phyloP scores from a whole-genome alignment of 495 filamentous ascomycete genomes.

The Penicillium turbatum region DNA sequence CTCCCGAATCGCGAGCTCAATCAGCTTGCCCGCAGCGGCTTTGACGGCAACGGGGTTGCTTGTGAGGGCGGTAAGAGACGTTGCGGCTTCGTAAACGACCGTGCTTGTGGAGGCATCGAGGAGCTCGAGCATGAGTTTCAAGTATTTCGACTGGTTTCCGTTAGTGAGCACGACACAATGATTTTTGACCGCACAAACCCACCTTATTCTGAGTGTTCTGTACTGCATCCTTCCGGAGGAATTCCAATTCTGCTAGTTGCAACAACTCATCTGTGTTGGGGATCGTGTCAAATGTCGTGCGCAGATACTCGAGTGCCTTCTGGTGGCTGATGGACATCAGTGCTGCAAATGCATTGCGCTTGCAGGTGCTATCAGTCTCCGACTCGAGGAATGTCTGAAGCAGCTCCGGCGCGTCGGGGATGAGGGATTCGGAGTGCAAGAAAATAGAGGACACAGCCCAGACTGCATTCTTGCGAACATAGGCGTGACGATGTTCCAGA shows the following conservation, averaged over 20 bases:
- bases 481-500: conserved; percentile 92
- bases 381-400: conserved; percentile 84
- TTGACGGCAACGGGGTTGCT: conserved; percentile 98
- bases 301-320: conserved; percentile 84
- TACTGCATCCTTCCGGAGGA: conserved; percentile 95
- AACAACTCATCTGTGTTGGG: conserved; percentile 91
- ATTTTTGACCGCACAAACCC: conserved; percentile 7
- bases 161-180: conserved; percentile 24
- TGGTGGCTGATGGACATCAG: conserved; percentile 88
- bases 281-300: conserved; percentile 87
- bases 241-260: conserved; percentile 91
- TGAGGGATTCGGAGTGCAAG: conserved; percentile 83
- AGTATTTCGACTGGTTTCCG: conserved; percentile 65
- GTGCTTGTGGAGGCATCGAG: conserved; percentile 90
- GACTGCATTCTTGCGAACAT: conserved; percentile 96
- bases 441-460: conserved; percentile 92
- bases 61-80: conserved; percentile 88
- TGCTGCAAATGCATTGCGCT: conserved; percentile 95
- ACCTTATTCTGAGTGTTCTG: conserved; percentile 93
- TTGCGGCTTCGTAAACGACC: conserved; percentile 97
- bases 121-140: conserved; percentile 94
- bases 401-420: conserved; percentile 93
- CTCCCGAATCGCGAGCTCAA: conserved; percentile 94
- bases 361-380: conserved; percentile 94
- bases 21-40: conserved; percentile 91